phyloP scores from a whole-genome alignment of 805 yeast species.

The Cephaloascus albidus region DNA sequence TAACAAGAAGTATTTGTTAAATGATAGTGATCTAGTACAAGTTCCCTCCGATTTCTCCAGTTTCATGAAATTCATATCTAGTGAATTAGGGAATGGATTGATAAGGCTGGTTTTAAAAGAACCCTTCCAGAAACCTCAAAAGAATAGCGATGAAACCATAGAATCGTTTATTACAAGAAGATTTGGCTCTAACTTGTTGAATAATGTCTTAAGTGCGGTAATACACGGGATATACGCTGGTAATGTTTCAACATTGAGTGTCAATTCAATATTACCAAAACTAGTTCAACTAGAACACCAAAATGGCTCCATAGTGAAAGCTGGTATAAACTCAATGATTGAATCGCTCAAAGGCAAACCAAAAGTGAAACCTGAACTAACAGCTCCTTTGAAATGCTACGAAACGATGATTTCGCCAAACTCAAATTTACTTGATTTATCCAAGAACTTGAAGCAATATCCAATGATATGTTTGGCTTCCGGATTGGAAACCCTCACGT shows the following conservation, averaged over 20 bases:
- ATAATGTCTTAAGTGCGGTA: slow-evolving; percentile 68
- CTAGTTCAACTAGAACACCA: slow-evolving; percentile 49
- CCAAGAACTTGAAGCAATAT: slow-evolving; percentile 31
- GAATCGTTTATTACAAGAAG: slow-evolving; percentile 59
- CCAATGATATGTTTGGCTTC: slow-evolving; percentile 54
- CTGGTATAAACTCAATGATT: slow-evolving; percentile 25
- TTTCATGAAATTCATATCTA: slow-evolving; percentile 21
- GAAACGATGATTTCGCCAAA: slow-evolving; percentile 26
- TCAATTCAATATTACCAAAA: slow-evolving; percentile 45
- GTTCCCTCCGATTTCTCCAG: slow-evolving; percentile 37
- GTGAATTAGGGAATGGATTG: slow-evolving; percentile 36
- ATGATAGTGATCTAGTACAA: slow-evolving; percentile 37
- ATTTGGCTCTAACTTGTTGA: slow-evolving; percentile 45
- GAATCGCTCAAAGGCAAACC: slow-evolving; percentile 8
- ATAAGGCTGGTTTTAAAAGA: slow-evolving; percentile 38
- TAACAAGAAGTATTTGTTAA: slow-evolving; percentile 62
- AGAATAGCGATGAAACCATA: slow-evolving; percentile 57
- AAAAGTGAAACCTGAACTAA: background rate
- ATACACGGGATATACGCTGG: slow-evolving; percentile 89
- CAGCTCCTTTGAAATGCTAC: slow-evolving; percentile 21
- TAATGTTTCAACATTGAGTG: slow-evolving; percentile 61
- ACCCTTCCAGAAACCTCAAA: slow-evolving; percentile 26
- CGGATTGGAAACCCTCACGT: slow-evolving; percentile 51
- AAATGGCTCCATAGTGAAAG: slow-evolving; percentile 48
- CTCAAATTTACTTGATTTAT: slow-evolving; percentile 25